Percentiles rank a stretch among this genome's conserved stretches.
These are phyloP conservation scores for Eudorina sp. DNA, from an alignment of 139 green algal genomes.

Conservation along the genomic window DNA sequence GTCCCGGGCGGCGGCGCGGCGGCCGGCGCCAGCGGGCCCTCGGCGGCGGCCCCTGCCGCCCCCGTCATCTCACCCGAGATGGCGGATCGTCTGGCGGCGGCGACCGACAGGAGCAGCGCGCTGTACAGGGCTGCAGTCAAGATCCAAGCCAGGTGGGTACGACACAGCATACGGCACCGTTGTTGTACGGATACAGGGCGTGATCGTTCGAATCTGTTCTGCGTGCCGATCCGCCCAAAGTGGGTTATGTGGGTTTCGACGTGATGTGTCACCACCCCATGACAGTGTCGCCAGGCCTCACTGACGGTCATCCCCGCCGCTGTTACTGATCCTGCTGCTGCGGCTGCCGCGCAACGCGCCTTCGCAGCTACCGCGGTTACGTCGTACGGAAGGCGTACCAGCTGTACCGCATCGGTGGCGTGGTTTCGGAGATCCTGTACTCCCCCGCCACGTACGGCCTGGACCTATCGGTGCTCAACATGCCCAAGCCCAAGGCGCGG, in stretches of 20 bases:
- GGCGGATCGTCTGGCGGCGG: slow-evolving; percentile 34
- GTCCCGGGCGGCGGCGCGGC: background rate
- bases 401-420: slow-evolving; percentile 86
- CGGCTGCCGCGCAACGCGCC: too few relatives aligned
- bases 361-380: slow-evolving; percentile 81
- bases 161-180: background rate
- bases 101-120: slow-evolving; percentile 63
- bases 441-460: slow-evolving; percentile 88
- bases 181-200: too few relatives aligned
- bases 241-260: too few relatives aligned
- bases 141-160: slow-evolving; percentile 78
- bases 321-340: too few relatives aligned
- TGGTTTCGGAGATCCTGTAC: slow-evolving; percentile 93
- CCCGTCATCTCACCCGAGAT: slow-evolving; percentile 20
- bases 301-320: too few relatives aligned
- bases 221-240: too few relatives aligned
- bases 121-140: slow-evolving; percentile 76
- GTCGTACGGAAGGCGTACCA: slow-evolving; percentile 90
- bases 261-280: too few relatives aligned
- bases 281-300: too few relatives aligned
- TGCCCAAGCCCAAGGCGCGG: slow-evolving; percentile 85
- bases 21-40: background rate
- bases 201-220: too few relatives aligned
- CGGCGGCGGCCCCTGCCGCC: background rate
- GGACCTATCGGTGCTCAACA: slow-evolving; percentile 77